Base-by-base conservation (phyloP, 2,329 filamentous ascomycete genomes). In the Cadophora gregata region DNA sequence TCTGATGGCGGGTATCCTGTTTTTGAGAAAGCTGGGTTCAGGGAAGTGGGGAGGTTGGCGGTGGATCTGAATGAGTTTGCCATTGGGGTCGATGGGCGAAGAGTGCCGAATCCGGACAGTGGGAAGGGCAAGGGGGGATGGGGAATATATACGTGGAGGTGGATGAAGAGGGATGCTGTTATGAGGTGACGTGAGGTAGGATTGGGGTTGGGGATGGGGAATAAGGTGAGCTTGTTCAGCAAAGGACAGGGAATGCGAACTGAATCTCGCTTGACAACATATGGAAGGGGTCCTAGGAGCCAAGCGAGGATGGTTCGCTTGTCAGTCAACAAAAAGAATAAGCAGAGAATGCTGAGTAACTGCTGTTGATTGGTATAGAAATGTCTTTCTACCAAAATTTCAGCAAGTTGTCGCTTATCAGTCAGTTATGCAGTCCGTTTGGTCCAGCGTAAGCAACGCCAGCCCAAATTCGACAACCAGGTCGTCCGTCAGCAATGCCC, bases 91-190 rank as follows among this genome's bases (percentile, higher is more conserved):
- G 42, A 42, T 19, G 45, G 31, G 59, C 25, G 14, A 42, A 38
- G 48, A 33, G 29, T n/a, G 63, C 24, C 38, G 64, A 68, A 59
- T 68, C 70, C 42, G n/a, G 38, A 75, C 71, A 66, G 78, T 77
- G 77, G 1, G 68, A 71, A 29, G 42, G 19, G 5, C 1, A n/a
- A 47, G 1, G 42, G 42, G 19, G 21, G 10, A n/a, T 47, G 42
- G 42, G 42, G 42, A 21, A 47, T 47, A n/a, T 79, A 79, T 66
- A 73, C 75, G 2, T 79, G 78, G 64, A 71, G 74, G 21, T 79
- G 78, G 63, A 77, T 79, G 69, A 65, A 29, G 36, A 61, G 69
- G 42, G 59, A 62, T 24, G 63, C 50, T 29, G 12, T 51, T 51
- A 12, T 29, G 50, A n/a, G 50, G 14, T 31, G 27, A 53, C 25